Base-by-base conservation (phyloP, 192 early-diverging fungal species). In the Phlyctochytrium planicorne region DNA sequence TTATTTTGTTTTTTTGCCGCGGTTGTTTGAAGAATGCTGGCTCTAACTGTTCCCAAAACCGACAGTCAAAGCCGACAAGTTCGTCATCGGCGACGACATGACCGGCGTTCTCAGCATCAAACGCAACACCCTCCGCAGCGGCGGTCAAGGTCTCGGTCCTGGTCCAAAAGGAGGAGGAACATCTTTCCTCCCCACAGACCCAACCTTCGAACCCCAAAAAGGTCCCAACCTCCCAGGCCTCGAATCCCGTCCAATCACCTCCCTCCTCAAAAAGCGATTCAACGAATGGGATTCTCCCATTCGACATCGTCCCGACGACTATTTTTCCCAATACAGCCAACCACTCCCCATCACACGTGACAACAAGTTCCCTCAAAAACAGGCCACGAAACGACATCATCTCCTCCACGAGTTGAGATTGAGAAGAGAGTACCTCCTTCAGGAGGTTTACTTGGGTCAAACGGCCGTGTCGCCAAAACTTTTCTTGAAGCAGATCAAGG, bases 301-400 rank as follows among this genome's bases (percentile, higher is more conserved):
- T 14, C 10, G 25, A 57, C 10, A 27, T 4, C 6, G 25, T 12
- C 55, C 55, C 25, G 55, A 57, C 27, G 55, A 57, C 12, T 57
- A 57, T 57, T 57, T 57, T 29, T 57, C 55, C 6, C 55, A 57
- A 57, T 57, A 57, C 55, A 25, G 14, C 12, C 55, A 57, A 25
- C 55, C 55, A 25, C 27, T 57, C 6, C 55, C 55, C 10, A 57
- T 57, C 25, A 57, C 55, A 27, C 10, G 55, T 12, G 55, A 57
- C 10, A 25, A 14, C 20, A 20, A 57, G 14, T 29, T 29, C 6
- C 55, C 55, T 12, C 55, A 57, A 25, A 57, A 57, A 29, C 55
- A 25, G 6, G 14, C 55, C 25, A 20, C 25, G 12, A 14, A 57
- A 27, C 55, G 55, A 27, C 25, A 57, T 57, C 55, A 25, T 14